Evolutionary conservation across 768 basidiomycete species (phyloP).

Genomic region (Lentinula sp.): DNA sequence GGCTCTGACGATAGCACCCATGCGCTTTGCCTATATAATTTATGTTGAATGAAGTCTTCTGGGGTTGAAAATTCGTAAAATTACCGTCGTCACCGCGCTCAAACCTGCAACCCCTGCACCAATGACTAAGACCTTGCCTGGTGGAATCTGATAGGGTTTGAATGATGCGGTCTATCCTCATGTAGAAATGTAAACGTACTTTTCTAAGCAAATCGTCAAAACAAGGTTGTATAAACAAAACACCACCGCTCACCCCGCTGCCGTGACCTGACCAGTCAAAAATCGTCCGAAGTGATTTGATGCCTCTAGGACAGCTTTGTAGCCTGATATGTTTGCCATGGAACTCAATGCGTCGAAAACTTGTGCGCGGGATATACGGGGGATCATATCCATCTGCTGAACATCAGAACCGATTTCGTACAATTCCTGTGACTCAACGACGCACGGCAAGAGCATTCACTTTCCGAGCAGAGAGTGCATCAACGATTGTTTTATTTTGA

Average conservation of each 20-base stretch:
- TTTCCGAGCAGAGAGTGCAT: conserved; percentile 58
- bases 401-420: not conserved
- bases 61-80: conserved; percentile 10
- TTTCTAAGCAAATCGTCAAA: conserved; percentile 25
- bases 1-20: conserved; percentile 84
- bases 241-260: conserved; percentile 62
- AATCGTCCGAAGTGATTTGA: conserved; percentile 87
- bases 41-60: not conserved
- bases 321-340: conserved; percentile 94
- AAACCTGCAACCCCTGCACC: conserved; percentile 88
- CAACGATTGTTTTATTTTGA: conserved; percentile 73
- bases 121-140: conserved; percentile 82
- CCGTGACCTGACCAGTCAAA: conserved; percentile 87
- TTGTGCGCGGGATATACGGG: conserved; percentile 85
- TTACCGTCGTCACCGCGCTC: conserved; percentile 80
- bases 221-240: not conserved
- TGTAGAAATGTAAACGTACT: conserved; percentile 19
- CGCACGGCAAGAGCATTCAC: conserved; percentile 67
- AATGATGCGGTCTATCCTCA: not conserved
- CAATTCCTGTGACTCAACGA: conserved; percentile 5
- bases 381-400: conserved; percentile 79
- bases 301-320: conserved; percentile 88
- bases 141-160: conserved; percentile 54
- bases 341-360: conserved; percentile 88
- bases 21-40: conserved; percentile 54